Evolutionary conservation across 257 asterid species (phyloP).

Genomic region (Anisodus tanguticus): DNA sequence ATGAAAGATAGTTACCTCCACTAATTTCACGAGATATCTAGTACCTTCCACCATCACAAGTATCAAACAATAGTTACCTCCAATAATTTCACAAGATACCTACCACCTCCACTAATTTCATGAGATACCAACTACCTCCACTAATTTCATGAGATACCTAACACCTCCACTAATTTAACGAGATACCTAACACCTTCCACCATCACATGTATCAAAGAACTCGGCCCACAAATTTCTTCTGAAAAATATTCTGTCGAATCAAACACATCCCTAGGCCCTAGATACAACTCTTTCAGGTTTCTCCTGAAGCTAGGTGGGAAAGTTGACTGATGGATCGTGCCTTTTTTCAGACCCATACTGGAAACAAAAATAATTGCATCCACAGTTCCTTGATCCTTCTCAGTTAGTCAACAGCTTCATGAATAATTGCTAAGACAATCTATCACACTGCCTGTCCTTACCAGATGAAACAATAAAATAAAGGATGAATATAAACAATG

Average conservation of each 20-base stretch:
- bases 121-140: not conserved
- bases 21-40: no score
- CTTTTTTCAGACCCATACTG: not conserved
- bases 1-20: no score
- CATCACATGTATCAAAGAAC: not conserved
- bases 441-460: not conserved
- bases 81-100: no score
- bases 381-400: not conserved
- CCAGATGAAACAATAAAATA: not conserved
- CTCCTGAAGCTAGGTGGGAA: not conserved
- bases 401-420: not conserved
- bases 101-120: no score
- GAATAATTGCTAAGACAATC: slow-evolving; percentile 3
- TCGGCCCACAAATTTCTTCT: not conserved
- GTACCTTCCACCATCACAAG: no score
- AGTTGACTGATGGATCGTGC: not conserved
- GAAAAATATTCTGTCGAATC: not conserved
- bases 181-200: no score
- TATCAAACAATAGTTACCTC: no score
- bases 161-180: no score
- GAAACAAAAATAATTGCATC: not conserved
- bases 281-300: not conserved
- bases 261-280: not conserved
- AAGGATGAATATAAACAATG: not conserved
- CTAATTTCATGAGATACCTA: no score